Evolutionary conservation across 75 land plant species (phyloP).

Genomic region (Azolla pinnata): DNA sequence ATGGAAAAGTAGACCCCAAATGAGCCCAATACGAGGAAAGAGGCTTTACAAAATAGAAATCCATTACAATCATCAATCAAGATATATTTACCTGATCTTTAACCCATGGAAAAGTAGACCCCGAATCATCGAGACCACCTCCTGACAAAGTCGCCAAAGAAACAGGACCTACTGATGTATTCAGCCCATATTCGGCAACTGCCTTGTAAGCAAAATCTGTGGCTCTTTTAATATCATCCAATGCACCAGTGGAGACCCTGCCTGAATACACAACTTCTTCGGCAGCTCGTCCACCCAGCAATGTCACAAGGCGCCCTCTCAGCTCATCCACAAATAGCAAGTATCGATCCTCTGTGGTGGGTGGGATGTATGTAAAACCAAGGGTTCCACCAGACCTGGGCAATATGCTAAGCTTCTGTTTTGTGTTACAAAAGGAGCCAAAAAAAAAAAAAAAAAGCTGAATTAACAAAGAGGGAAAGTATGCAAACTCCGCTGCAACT

Average conservation of each 20-base stretch:
- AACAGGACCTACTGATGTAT: conserved; percentile 71
- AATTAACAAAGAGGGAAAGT: too few species aligned
- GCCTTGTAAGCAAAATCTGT: conserved; percentile 99
- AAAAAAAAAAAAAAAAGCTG: too few species aligned
- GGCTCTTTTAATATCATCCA: conserved; percentile 93
- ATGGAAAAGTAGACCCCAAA: conserved; percentile 64
- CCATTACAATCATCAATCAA: neutral
- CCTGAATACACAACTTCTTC: conserved; percentile 92
- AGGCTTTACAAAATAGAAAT: neutral
- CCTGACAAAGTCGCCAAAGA: conserved; percentile 77
- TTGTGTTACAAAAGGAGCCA: conserved; percentile 1
- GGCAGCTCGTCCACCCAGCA: conserved; percentile 98
- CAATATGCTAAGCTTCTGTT: conserved; percentile 92
- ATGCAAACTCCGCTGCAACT: too few species aligned
- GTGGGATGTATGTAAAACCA: conserved; percentile 94
- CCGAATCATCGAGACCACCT: conserved; percentile 96
- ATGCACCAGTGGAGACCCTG: conserved; percentile 95
- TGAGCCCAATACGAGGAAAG: conserved; percentile 15
- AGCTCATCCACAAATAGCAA: conserved; percentile 94
- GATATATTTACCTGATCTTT: conserved; percentile 66
- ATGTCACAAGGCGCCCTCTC: conserved; percentile 89
- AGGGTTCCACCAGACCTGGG: conserved; percentile 94
- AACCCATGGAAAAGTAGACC: conserved; percentile 73
- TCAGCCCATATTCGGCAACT: conserved; percentile 94
- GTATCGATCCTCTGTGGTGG: conserved; percentile 87